Evolutionary conservation across 2,329 filamentous ascomycete species (phyloP), one percentile per base, ranked within the genome.

Genomic region (Triangularia verruculosa): DNA sequence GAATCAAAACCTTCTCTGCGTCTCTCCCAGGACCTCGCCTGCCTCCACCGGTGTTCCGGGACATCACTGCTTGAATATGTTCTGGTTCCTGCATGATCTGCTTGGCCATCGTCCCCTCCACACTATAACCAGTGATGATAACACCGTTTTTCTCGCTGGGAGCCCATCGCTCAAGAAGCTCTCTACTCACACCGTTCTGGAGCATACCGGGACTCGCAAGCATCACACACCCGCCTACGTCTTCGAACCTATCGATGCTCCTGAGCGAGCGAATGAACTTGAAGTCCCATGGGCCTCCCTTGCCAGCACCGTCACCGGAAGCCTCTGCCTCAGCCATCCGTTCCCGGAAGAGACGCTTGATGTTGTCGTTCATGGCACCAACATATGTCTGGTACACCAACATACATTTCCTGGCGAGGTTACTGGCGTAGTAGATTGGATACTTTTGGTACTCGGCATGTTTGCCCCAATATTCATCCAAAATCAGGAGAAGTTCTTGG

Each of bases 281-380:
- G 78, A 99, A 98, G 72, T 99, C 95, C 93, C 95, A 99, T 0
- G 95, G 95, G 0, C 91, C 91, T 34, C 91, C 93, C 72, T 91
- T 93, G 7, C 86, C 87, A 6, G 85, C 84, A 2, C 83, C 84
- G 69, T 93, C 90, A 8, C 91, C 91, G 32, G 87, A 88, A 0
- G 90, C 89, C 74, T 96, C 92, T 9, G 92, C 91, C 74, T 96
- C 92, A 3, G 92, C 92, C 87, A 97, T 96, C 56, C 92, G 88
- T 76, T 96, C 93, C 60, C 90, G 85, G 77, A 97, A 97, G n/a
- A 97, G 85, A 11, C 92, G 87, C 76, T 97, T 97, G 80, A 99
- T 98, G 72, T 97, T 98, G 73, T 98, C 94, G 75, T 99, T 99
- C 95, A 99, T 99, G 61, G 93, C 93, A 57, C 93, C 92, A 57